Evolutionary conservation across 2,329 filamentous ascomycete species (phyloP).

Genomic region (Talaromyces funiculosus): DNA sequence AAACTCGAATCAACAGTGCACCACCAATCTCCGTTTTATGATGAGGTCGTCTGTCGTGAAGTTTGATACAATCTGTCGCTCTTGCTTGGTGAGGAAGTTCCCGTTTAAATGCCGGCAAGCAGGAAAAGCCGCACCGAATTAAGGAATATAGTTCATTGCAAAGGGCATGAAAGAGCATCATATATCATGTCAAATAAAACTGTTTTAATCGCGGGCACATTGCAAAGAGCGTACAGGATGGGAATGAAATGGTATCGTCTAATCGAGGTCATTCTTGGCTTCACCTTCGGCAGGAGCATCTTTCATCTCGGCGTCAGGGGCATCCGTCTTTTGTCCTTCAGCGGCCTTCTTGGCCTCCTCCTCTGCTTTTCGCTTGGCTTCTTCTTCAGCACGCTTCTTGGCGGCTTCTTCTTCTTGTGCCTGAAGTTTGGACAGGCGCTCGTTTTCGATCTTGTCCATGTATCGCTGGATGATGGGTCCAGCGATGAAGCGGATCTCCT

Average conservation of each 20-base stretch:
- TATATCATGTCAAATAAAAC: slow-evolving; percentile 12
- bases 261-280: slow-evolving; percentile 17
- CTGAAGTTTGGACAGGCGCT: slow-evolving; percentile 66
- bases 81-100: neutral
- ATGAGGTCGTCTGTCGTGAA: neutral
- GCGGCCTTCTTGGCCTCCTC: slow-evolving; percentile 56
- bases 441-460: slow-evolving; percentile 87
- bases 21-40: neutral
- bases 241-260: neutral
- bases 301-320: slow-evolving; percentile 53
- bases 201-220: neutral
- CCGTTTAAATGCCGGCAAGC: neutral
- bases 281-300: slow-evolving; percentile 46
- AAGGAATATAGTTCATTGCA: slow-evolving; percentile 3
- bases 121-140: neutral
- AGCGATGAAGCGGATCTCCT: slow-evolving; percentile 85
- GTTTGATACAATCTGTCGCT: neutral
- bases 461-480: slow-evolving; percentile 91
- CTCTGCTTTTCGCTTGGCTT: slow-evolving; percentile 72
- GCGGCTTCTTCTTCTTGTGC: slow-evolving; percentile 60
- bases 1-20: neutral
- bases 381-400: slow-evolving; percentile 59
- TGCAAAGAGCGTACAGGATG: slow-evolving; percentile 6
- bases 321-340: slow-evolving; percentile 28
- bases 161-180: neutral